These are phyloP conservation scores for sorghum (Sorghum bicolor) DNA, from an alignment of 176 grass and related monocot genomes.

Conservation along the genomic window DNA sequence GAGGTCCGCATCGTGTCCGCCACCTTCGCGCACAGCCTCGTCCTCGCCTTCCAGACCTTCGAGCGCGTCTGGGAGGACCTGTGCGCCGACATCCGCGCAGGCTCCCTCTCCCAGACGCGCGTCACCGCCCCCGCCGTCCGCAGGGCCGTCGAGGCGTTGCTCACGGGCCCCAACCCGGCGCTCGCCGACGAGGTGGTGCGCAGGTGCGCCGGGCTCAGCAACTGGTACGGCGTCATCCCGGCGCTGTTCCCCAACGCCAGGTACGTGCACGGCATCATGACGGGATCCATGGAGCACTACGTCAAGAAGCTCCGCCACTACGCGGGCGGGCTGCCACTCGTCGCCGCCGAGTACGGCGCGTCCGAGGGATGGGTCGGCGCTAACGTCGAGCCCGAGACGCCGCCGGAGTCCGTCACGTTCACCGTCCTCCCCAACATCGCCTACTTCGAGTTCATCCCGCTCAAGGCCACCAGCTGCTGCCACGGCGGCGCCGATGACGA, in stretches of 20 bases:
- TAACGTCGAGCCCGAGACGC: constrained; percentile 58
- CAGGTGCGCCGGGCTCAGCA: constrained; percentile 52
- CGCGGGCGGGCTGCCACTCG: constrained; percentile 63
- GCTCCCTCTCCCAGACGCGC: constrained; percentile 35
- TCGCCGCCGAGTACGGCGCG: constrained; percentile 82
- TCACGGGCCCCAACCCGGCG: constrained; percentile 37
- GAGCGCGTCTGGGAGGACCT: constrained; percentile 83
- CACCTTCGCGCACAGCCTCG: constrained; percentile 88
- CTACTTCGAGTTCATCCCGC: constrained; percentile 93
- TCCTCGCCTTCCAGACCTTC: constrained; percentile 76
- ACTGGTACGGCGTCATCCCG: constrained; percentile 94
- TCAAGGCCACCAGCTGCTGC: background rate
- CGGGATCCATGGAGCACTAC: constrained; percentile 90
- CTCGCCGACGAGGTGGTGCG: constrained; percentile 60
- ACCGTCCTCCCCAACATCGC: constrained; percentile 82
- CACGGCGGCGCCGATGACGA: background rate
- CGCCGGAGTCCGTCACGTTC: constrained; percentile 64
- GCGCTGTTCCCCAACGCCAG: constrained; percentile 76
- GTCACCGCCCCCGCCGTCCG: constrained; percentile 53
- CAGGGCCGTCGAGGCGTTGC: constrained; percentile 52
- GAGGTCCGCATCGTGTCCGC: constrained; percentile 76
- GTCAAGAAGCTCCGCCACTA: constrained; percentile 83
- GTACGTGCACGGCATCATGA: constrained; percentile 95
- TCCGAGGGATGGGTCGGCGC: constrained; percentile 84
- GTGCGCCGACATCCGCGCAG: constrained; percentile 63